Evolutionary conservation across 2,329 filamentous ascomycete genomes (phyloP), one percentile per base, ranked within the genome.

Genomic region (Ophiostoma tasmaniense): DNA sequence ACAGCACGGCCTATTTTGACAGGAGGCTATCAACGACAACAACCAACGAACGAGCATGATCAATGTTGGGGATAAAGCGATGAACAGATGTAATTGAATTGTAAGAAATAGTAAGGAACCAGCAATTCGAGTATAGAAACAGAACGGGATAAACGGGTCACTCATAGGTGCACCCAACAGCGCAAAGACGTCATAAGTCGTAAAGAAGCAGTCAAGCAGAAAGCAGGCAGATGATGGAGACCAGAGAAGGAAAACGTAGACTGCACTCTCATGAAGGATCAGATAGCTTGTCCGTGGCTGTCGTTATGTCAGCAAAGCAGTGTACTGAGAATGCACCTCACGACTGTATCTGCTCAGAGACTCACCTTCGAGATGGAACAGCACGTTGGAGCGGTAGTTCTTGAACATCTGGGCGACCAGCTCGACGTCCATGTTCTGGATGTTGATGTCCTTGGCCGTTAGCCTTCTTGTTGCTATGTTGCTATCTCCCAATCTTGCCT

Each of bases 401-500:
- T 98, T 97, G 84, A 98, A 99, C 95, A 99, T 99, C 77, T 98
- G 94, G 0, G 94, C 93, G 5, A 98, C 95, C 2, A 98, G 85
- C 80, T 98, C 95, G 45, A 97, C 92, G 76, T 99, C 96, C 93
- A 98, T 97, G 78, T 98, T 99, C 76, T 97, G 91, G 69, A 97
- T 89, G 76, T 98, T 98, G 84, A 98, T 97, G 74, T 98, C 94
- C 91, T 97, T 74, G 2, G 22, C 6, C 5, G 11, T 33, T 13
- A 64, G 61, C 3, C 3, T 39, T 68, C 7, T 11, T 62, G 13
- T 42, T 66, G 10, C 3, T n/a, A 8, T 67, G n/a, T 11, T 2
- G 35, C 28, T 30, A 8, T 22, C 20, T 20, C 7, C 20, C 3
- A 22, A 20, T 52, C 45, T n/a, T 42, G 45, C 8, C 45, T 22